Evolutionary conservation across 2,329 filamentous ascomycete genomes (phyloP), one percentile per base, ranked within the genome.

Genomic region (Stagonosporopsis vannaccii): DNA sequence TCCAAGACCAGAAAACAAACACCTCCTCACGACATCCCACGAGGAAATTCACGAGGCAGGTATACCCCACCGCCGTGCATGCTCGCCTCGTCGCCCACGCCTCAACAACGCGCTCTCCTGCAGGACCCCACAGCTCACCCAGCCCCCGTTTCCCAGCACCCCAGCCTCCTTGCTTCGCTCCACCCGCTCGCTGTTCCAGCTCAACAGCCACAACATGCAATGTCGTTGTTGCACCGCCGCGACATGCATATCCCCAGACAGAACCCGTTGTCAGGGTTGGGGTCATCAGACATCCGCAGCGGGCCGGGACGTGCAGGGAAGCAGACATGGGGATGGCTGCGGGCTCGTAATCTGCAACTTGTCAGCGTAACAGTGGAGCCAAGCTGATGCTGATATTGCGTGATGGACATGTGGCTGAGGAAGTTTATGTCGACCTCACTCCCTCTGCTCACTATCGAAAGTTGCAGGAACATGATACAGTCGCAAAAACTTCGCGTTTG

Each of bases 351-450:
- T 43, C 32, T 48, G 44, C 26, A 22, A 45, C 40, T n/a, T 47
- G 53, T 56, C 42, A 56, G 53, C 53, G 45, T 9, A 36, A 23
- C 19, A 51, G 52, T 56, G 52, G 52, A 56, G 35, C 52, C 52
- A 51, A 42, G 46, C 28, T 51, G 46, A 37, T 42, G 28, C 47
- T 56, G 47, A 35, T 42, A 30, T 47, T 51, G 52, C 41, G 47
- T 56, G 41, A 46, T 51, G 13, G 46, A 37, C 15, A 41, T 46
- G 54, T 57, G 54, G 49, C 54, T 58, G 44, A 48, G 33, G 41
- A 56, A 51, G 36, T 53, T 44, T 45, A 58, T 58, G 49, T 52
- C 33, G 19, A 58, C 54, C 39, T 58, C 49, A 58, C 49, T n/a
- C n/a, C n/a, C n/a, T n/a, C n/a, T n/a, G n/a, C n/a, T n/a, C n/a